Conservation (phyloP, 2,329 filamentous ascomycete genomes). For the Diaporthe citriasiana region DNA sequence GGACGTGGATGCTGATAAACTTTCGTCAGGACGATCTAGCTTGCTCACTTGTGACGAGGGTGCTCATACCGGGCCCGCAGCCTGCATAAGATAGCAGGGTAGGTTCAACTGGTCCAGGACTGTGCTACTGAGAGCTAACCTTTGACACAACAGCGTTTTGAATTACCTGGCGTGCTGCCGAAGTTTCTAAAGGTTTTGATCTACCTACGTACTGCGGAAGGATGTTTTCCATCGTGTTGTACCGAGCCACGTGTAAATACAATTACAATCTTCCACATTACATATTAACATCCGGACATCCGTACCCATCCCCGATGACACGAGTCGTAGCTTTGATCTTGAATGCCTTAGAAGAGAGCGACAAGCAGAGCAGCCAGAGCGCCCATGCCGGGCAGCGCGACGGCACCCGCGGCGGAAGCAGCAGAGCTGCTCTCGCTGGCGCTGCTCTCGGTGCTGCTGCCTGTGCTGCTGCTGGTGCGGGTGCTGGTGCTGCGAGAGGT, state of each 20-base stretch:
- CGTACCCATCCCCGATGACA: neutral
- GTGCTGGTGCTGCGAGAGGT: slow-evolving; percentile 15
- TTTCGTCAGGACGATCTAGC: neutral
- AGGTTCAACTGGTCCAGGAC: neutral
- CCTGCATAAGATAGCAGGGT: neutral
- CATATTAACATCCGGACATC: slow-evolving; percentile 23
- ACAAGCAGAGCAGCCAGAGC: slow-evolving; percentile 27
- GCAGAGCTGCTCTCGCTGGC: slow-evolving; percentile 26
- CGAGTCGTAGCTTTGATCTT: neutral
- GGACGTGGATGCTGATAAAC: neutral
- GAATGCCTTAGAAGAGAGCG: slow-evolving; percentile 20
- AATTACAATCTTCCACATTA: slow-evolving; percentile 28
- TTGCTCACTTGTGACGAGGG: neutral
- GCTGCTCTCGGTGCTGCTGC: slow-evolving; percentile 28
- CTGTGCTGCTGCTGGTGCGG: slow-evolving; percentile 3
- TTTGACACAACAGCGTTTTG: neutral
- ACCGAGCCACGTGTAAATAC: slow-evolving; percentile 13
- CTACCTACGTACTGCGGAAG: neutral
- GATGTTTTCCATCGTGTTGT: slow-evolving; percentile 3
- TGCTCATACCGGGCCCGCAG: neutral
- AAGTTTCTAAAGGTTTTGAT: neutral
- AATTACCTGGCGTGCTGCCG: neutral
- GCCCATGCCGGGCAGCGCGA: slow-evolving; percentile 23
- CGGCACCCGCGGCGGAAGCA: slow-evolving; percentile 15
- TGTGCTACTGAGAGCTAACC: no score